These are phyloP conservation scores for Arachnomyces sp. DNA, from an alignment of 2,329 filamentous ascomycete genomes.

Conservation along the genomic window DNA sequence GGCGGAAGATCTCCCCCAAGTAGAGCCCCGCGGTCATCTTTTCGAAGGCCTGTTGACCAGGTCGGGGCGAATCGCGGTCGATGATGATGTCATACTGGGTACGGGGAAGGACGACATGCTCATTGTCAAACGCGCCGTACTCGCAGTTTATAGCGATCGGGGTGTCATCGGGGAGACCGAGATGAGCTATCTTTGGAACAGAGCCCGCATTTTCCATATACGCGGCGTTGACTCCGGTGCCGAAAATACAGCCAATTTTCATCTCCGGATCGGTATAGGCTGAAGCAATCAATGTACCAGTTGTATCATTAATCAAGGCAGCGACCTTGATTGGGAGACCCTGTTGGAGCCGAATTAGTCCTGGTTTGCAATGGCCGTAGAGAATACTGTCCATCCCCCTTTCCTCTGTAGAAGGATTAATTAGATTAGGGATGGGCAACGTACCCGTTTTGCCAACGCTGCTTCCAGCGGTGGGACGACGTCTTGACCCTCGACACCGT, in stretches of 20 bases:
- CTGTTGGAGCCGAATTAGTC: constrained; percentile 34
- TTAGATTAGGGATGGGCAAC: constrained; percentile 5
- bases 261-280: constrained; percentile 91
- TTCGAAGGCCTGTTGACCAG: constrained; percentile 90
- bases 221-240: constrained; percentile 94
- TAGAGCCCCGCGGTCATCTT: constrained; percentile 97
- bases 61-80: constrained; percentile 83
- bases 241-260: constrained; percentile 96
- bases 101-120: constrained; percentile 75
- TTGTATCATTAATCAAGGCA: constrained; percentile 95
- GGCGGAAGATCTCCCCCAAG: constrained; percentile 86
- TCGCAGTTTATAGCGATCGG: constrained; percentile 97
- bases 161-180: constrained; percentile 74
- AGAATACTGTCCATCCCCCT: neutral
- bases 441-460: constrained; percentile 61
- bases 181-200: constrained; percentile 85
- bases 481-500: constrained; percentile 81
- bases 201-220: constrained; percentile 93
- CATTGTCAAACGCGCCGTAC: constrained; percentile 94
- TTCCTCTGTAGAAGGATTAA: constrained; percentile 1
- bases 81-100: constrained; percentile 81
- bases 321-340: constrained; percentile 86
- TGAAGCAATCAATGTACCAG: constrained; percentile 90
- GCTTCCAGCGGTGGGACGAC: constrained; percentile 81
- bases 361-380: neutral